These are phyloP conservation scores for Paramyrothecium sp. DNA, from an alignment of 2,329 filamentous ascomycete genomes.

Conservation along the genomic window DNA sequence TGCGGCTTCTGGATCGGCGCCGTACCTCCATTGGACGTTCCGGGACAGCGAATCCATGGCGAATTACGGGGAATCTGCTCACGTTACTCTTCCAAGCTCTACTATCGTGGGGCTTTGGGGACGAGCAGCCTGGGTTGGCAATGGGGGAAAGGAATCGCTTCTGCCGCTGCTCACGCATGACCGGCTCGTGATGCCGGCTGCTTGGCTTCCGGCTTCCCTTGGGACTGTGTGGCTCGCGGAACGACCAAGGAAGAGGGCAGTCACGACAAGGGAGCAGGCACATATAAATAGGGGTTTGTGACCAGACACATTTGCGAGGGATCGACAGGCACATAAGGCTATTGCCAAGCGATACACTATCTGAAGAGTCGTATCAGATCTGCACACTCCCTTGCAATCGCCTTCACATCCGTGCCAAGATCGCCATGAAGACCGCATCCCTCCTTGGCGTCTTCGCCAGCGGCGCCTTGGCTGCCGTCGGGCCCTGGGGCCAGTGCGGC, in stretches of 20 bases:
- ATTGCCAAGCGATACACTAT: not conserved
- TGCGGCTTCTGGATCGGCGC: not conserved
- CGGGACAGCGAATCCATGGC: not conserved
- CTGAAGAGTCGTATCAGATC: no score
- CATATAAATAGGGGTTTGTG: not conserved
- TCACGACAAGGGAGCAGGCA: not conserved
- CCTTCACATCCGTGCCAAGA: not conserved
- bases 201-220: not conserved
- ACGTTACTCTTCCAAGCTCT: not conserved
- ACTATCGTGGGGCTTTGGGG: not conserved
- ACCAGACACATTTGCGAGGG: not conserved
- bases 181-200: not conserved
- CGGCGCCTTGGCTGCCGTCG: not conserved
- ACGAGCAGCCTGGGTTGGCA: not conserved
- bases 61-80: not conserved
- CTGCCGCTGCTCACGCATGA: not conserved
- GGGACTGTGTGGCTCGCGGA: not conserved
- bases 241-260: not conserved
- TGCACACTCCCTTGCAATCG: not conserved
- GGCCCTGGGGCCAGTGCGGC: conserved; percentile 34
- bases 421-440: not conserved
- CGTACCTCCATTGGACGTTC: not conserved
- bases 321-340: not conserved
- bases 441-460: conserved; percentile 1
- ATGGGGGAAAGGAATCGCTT: not conserved